phyloP scores from a whole-genome alignment of 2,329 filamentous ascomycete species.

The Botrytis byssoidea region DNA sequence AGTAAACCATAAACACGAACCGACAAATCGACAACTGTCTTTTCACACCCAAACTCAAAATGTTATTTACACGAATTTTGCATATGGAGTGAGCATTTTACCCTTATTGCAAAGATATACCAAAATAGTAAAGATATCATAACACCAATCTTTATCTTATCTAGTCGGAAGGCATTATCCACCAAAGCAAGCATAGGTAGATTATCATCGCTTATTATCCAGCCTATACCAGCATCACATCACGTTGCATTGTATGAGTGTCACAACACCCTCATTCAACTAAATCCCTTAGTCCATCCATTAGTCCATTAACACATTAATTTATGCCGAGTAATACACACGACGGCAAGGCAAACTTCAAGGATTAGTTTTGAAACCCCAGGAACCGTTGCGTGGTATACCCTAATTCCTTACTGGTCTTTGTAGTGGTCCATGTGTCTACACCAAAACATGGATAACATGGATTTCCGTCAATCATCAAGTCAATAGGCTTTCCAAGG shows the following conservation, averaged over 20 bases:
- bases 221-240: neutral
- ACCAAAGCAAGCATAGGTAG: neutral
- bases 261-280: neutral
- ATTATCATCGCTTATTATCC: neutral
- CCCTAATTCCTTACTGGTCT: neutral
- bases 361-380: neutral
- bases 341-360: slow-evolving; percentile 3
- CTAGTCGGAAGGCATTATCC: neutral
- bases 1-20: neutral
- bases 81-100: neutral
- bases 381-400: slow-evolving; percentile 16
- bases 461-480: slow-evolving; percentile 12
- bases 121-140: neutral
- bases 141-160: neutral
- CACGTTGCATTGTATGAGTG: neutral
- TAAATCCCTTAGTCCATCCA: neutral
- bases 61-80: neutral
- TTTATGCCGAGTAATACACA: neutral
- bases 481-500: neutral
- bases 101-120: neutral
- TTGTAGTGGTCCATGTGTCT: neutral
- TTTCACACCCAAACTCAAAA: neutral
- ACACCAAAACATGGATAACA: neutral
- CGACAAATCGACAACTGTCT: neutral
- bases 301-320: neutral